Percentiles rank a stretch among this genome's conserved stretches.
Evolutionary conservation across 2,329 filamentous ascomycete species (phyloP).

Genomic region (Talaromyces sp.): DNA sequence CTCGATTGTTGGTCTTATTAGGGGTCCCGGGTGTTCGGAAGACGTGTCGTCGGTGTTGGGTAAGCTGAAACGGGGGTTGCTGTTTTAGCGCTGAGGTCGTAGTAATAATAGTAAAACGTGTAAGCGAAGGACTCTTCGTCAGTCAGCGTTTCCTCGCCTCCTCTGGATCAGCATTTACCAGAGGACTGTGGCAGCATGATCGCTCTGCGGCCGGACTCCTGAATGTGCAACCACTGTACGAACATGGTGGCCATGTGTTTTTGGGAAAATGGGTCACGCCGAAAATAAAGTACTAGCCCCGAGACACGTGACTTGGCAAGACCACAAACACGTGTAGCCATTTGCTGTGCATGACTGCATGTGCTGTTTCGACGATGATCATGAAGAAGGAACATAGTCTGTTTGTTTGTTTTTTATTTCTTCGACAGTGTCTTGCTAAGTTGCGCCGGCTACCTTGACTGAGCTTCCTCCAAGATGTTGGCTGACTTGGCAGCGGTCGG

Average conservation of each 20-base stretch:
- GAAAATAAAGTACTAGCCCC: not conserved
- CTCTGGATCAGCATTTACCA: not conserved
- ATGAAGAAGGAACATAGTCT: not conserved
- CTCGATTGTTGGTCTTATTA: not conserved
- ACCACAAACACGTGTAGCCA: not conserved
- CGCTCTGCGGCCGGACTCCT: not conserved
- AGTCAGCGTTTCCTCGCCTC: not conserved
- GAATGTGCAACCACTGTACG: not conserved
- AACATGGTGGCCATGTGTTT: not conserved
- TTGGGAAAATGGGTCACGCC: not conserved
- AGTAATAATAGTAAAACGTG: not conserved
- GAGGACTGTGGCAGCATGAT: not conserved
- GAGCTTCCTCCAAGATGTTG: not conserved
- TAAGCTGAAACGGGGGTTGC: not conserved
- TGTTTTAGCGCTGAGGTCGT: not conserved
- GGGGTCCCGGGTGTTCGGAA: not conserved
- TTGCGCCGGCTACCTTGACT: not conserved
- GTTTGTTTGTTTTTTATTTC: not conserved
- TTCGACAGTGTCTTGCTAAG: not conserved
- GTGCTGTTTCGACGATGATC: not conserved
- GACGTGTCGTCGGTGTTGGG: not conserved
- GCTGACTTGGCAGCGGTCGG: not conserved
- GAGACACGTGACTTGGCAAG: not conserved
- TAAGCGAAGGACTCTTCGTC: not conserved
- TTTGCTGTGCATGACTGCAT: not conserved